Conservation (phyloP, 2,329 filamentous ascomycete genomes). For the Beauveria scarabaeidicola region DNA sequence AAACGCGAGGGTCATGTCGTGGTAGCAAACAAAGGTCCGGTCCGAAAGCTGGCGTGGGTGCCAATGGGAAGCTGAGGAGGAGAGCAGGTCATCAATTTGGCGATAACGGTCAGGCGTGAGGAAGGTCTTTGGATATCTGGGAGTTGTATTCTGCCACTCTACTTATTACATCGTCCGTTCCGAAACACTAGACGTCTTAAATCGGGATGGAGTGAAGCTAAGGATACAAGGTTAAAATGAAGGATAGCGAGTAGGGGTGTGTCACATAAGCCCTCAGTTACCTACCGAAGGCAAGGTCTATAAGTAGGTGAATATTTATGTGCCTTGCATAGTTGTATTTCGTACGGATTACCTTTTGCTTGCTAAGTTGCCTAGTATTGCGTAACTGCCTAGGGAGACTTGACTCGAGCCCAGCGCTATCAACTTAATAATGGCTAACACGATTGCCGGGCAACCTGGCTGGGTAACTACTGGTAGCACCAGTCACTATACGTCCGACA, state of each 20-base stretch:
- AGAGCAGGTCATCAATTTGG: background rate
- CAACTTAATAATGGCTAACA: too few relatives aligned
- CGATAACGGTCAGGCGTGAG: background rate
- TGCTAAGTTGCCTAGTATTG: too few relatives aligned
- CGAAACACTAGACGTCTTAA: conserved; percentile 4
- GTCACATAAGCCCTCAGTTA: background rate
- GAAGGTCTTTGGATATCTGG: background rate
- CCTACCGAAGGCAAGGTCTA: too few relatives aligned
- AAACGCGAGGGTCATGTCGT: too few relatives aligned
- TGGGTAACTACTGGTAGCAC: too few relatives aligned
- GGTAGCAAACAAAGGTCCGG: too few relatives aligned
- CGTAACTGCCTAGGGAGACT: too few relatives aligned
- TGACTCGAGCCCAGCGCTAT: too few relatives aligned
- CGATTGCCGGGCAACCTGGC: too few relatives aligned
- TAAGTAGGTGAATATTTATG: background rate
- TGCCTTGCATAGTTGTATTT: background rate
- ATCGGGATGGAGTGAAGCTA: background rate
- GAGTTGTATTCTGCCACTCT: background rate
- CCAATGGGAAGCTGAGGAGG: background rate
- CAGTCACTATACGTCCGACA: background rate
- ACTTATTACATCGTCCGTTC: background rate
- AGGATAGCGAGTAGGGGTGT: background rate
- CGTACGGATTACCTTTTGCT: background rate
- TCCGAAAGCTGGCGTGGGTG: too few relatives aligned
- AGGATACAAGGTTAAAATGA: background rate